Conservation (phyloP, 2,329 filamentous ascomycete species). For the Sporothrix pallida region DNA sequence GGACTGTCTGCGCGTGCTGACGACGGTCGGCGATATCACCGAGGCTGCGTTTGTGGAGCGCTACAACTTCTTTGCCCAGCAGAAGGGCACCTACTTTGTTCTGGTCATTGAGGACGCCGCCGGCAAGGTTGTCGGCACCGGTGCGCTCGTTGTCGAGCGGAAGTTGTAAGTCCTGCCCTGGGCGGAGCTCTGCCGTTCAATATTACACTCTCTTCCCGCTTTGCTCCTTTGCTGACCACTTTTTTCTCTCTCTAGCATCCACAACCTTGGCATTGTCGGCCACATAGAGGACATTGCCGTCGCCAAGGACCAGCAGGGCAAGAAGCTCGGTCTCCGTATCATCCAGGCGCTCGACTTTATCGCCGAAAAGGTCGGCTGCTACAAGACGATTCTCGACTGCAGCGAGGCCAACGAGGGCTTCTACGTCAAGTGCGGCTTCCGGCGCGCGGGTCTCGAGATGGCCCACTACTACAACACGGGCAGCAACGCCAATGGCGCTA, state of each 20-base stretch:
- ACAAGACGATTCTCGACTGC: constrained; percentile 97
- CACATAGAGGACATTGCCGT: constrained; percentile 99
- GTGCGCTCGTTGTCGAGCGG: constrained; percentile 86
- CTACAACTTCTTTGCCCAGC: constrained; percentile 79
- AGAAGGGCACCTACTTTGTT: constrained; percentile 81
- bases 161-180: constrained; percentile 73
- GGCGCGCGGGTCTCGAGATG: constrained; percentile 92
- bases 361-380: constrained; percentile 87
- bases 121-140: constrained; percentile 79
- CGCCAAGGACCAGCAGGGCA: constrained; percentile 92
- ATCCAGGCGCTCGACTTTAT: constrained; percentile 93
- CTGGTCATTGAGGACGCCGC: constrained; percentile 79
- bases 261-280: constrained; percentile 80
- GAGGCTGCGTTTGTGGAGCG: constrained; percentile 76
- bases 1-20: constrained; percentile 88
- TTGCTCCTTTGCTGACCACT: constrained; percentile 9
- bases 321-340: constrained; percentile 90
- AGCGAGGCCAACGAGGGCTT: constrained; percentile 96
- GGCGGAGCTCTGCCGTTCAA: neutral
- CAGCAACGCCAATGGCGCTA: neutral
- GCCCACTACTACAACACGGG: constrained; percentile 82
- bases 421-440: constrained; percentile 97
- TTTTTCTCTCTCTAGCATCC: constrained; percentile 61
- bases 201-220: neutral
- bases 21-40: constrained; percentile 86